Evolutionary conservation across 352 stramenopile species (phyloP), one percentile per base, ranked within the genome.

Genomic region (Poterioochromonas sp.): DNA sequence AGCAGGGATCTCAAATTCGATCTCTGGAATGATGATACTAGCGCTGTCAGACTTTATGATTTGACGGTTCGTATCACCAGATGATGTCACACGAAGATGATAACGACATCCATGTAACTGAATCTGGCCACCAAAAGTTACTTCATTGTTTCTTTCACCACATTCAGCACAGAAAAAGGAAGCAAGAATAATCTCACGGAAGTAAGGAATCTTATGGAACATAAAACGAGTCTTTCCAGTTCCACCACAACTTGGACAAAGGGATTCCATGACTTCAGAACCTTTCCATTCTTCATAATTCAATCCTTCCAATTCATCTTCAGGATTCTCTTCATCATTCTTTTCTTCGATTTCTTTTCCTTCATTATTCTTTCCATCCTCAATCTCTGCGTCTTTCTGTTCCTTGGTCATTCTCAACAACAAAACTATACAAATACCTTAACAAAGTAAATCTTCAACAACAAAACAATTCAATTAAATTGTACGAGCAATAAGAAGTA

Each of bases 1-100:
- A 35, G 86, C 79, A n/a, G 90, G 90, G 76, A 95, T 94, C 79
- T 95, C 90, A 87, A 95, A 93, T 76, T 94, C 89, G 49, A 95
- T 64, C 34, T 87, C 84, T 37, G 85, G 85, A 79, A 95, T 90
- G 58, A 81, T 85, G 39, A 95, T 81, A 41, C 83, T 81, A 29
- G 88, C 90, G 49, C 88, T 87, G 78, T 95, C 89, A n/a, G 85
- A 86, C 82, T 95, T 95, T 78, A 95, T 92, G 40, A 95, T 54
- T 80, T 94, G 90, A n/a, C 89, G 87, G 81, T 95, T 90, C 20
- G 95, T 82, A 79, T 95, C 90, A 82, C 91, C 79, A 35, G 39
- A 62, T 53, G 32, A 81, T 70, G 47, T 81, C 35, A 91, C 82
- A 12, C 80, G 71, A 20, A 93, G 82, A 79, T 89, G 81, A 70